These are phyloP conservation scores for Echria macrotheca DNA, from an alignment of 495 filamentous ascomycete species.

Conservation along the genomic window DNA sequence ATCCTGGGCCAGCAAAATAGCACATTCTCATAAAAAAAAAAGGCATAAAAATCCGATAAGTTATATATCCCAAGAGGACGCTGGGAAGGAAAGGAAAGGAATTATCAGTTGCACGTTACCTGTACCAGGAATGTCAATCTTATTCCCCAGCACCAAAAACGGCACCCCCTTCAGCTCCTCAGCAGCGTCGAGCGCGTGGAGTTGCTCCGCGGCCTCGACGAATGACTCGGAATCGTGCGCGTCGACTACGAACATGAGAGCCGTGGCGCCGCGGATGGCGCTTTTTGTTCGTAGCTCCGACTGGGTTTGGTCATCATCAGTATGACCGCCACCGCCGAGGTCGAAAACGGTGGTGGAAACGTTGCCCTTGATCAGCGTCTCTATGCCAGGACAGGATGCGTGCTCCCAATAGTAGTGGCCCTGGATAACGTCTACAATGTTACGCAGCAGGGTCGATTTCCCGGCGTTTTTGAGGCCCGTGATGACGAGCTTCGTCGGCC, in stretches of 20 bases:
- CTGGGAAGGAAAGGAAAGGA: no score
- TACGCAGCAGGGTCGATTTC: conserved; percentile 1
- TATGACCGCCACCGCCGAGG: background rate
- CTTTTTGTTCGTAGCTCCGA: conserved; percentile 3
- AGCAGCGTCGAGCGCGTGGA: conserved; percentile 1
- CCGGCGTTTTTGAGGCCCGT: background rate
- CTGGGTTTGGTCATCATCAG: background rate
- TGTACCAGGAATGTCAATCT: conserved; percentile 1
- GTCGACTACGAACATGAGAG: conserved; percentile 3
- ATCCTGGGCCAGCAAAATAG: background rate
- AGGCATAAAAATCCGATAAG: no score
- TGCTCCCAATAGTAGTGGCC: no score
- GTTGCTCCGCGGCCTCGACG: conserved; percentile 2
- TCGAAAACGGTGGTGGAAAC: background rate
- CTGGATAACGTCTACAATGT: background rate
- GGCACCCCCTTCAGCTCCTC: conserved; percentile 4
- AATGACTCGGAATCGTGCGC: conserved; percentile 3
- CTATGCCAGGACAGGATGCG: background rate
- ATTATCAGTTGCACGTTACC: background rate
- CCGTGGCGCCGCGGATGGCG: background rate
- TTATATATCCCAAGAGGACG: no score
- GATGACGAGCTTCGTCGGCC: conserved; percentile 2
- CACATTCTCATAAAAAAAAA: no score
- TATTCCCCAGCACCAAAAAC: conserved; percentile 7
- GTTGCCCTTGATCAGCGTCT: conserved; percentile 6